Base-by-base conservation (phyloP, 306 rosid species). In the Psophocarpus tetragonolobus region DNA sequence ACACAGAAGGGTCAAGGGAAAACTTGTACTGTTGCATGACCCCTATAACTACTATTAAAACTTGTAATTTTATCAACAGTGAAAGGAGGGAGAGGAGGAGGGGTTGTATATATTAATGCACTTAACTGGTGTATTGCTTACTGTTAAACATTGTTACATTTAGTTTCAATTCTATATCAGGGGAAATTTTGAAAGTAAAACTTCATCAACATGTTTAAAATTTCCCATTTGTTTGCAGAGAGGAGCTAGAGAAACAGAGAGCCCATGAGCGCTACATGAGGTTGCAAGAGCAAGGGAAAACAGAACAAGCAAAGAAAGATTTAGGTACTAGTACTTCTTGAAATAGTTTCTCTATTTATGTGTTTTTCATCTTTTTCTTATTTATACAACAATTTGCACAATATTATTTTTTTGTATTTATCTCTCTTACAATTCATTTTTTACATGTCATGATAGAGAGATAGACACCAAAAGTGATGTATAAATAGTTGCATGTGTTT, bases 241-340 rank as follows among this genome's bases (percentile, higher is more conserved):
- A 94, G 84, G 97, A 90, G 87, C 12, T 90, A 65, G 97, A 92
- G 86, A 94, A 94, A 73, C 96, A 94, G 80, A 90, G 77, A 83
- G 89, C 96, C 71, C 98, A 89, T 77, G 98, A 94, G 72, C 88
- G 92, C 45, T 88, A 90, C 48, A 94, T 92, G 98, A 85, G 86
- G 77, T 84, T 94, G 80, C 97, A 92, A 83, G 98, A 94, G 80
- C 93, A 92, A 75, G 98, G 97, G 26, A 94, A 94, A 88, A 94
- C 98, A 32, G 97, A 92, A 23, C 97, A 90, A 88, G 87, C 98
- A 70, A 92, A 13, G 86, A 94, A 94, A 78, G 98, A 94, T 82
- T 74, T 94, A 90, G 98, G 97, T 94, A 90, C 71, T 33, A 2
- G 8, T 71, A 24, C 56, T 51, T 50, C 39, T 58, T 60, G 68